phyloP scores from a whole-genome alignment of 2,329 filamentous ascomycete species.

The Cladosporium colombiae region DNA sequence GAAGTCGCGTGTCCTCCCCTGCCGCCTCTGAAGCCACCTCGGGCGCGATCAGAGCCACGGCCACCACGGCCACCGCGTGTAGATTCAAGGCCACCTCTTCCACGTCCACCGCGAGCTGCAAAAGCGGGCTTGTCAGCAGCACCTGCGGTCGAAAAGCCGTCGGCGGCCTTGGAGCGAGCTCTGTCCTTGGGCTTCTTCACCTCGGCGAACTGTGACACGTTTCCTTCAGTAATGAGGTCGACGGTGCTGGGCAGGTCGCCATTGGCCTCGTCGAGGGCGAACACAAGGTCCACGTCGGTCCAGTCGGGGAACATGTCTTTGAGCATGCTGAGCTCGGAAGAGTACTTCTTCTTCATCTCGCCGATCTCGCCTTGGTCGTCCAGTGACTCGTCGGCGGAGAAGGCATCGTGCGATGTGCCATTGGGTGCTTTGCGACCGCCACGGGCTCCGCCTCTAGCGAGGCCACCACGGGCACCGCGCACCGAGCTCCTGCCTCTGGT shows the following conservation, averaged over 20 bases:
- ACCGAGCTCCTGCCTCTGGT: conserved; percentile 86
- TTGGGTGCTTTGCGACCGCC: conserved; percentile 58
- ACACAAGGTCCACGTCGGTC: conserved; percentile 93
- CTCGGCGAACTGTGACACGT: conserved; percentile 80
- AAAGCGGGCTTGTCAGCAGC: conserved; percentile 52
- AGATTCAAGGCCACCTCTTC: conserved; percentile 49
- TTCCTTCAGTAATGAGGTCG: conserved; percentile 77
- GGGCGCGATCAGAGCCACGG: conserved; percentile 60
- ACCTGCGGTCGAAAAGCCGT: conserved; percentile 55
- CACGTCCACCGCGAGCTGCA: conserved; percentile 42
- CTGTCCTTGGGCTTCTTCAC: conserved; percentile 78
- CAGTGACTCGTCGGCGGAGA: conserved; percentile 59
- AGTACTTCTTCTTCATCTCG: conserved; percentile 88
- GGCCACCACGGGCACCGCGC: conserved; percentile 77
- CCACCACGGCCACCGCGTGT: conserved; percentile 56
- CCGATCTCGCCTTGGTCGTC: conserved; percentile 88
- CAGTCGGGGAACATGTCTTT: conserved; percentile 94
- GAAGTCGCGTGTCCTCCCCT: conserved; percentile 62
- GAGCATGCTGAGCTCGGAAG: conserved; percentile 74
- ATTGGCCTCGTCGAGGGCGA: conserved; percentile 84
- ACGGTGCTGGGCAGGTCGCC: conserved; percentile 73
- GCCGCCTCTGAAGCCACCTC: conserved; percentile 56
- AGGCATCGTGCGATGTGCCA: conserved; percentile 56
- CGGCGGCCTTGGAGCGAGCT: conserved; percentile 71
- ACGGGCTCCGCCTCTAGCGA: conserved; percentile 55